Evolutionary conservation across 495 filamentous ascomycete species (phyloP).

Genomic region (Articulospora tetracladia): DNA sequence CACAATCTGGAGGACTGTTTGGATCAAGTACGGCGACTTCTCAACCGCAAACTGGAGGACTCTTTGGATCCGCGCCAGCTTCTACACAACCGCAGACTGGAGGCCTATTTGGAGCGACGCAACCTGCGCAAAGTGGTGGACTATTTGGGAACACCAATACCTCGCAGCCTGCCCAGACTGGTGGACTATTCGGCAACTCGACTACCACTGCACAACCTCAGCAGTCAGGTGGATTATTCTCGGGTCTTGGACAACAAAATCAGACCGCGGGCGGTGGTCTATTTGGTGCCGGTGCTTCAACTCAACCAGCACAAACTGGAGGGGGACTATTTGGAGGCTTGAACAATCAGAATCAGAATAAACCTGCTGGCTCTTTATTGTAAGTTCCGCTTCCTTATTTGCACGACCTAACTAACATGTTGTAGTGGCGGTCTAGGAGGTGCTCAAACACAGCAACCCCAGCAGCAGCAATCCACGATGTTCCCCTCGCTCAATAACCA

Average conservation of each 20-base stretch:
- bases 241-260: constrained; percentile 16
- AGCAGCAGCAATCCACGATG: constrained; percentile 34
- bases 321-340: constrained; percentile 34
- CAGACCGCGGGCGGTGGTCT: constrained; percentile 37
- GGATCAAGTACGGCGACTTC: constrained; percentile 30
- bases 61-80: constrained; percentile 33
- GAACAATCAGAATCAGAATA: constrained; percentile 28
- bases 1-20: constrained; percentile 33
- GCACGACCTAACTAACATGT: constrained; percentile 6
- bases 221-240: constrained; percentile 29
- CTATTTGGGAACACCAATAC: constrained; percentile 28
- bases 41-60: constrained; percentile 30
- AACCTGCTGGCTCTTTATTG: constrained; percentile 23
- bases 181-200: constrained; percentile 31
- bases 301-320: constrained; percentile 28
- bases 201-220: constrained; percentile 27
- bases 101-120: constrained; percentile 32
- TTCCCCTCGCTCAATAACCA: constrained; percentile 22
- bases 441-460: constrained; percentile 43
- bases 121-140: constrained; percentile 26
- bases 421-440: constrained; percentile 19
- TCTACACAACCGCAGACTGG: constrained; percentile 21
- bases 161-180: constrained; percentile 20
- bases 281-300: constrained; percentile 37
- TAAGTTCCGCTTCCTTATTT: constrained; percentile 12